Percentiles rank a stretch among this genome's conserved stretches.
Evolutionary conservation across 805 yeast genomes (phyloP).

Genomic region (Cephaloascus fragrans): DNA sequence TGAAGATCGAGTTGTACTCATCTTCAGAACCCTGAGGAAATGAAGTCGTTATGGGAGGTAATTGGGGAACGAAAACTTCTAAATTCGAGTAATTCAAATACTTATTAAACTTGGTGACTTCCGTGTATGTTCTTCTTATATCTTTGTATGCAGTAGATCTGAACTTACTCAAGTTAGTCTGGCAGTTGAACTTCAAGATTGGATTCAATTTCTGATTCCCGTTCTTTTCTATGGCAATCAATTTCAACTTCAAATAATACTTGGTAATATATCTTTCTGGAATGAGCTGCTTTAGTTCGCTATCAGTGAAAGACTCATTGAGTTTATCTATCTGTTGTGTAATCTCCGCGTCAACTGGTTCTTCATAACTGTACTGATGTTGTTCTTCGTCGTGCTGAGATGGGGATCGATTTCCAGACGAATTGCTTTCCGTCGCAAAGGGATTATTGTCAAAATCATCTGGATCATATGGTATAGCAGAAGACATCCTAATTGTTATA

Average conservation of each 20-base stretch:
- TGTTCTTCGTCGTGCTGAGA: conserved; percentile 6
- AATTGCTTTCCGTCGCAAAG: not conserved
- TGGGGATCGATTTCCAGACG: not conserved
- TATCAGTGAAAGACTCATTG: conserved; percentile 17
- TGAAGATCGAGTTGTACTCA: conserved; percentile 47
- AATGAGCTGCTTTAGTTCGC: conserved; percentile 32
- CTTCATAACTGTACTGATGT: conserved; percentile 6
- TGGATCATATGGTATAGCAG: conserved; percentile 36
- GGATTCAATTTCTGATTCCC: conserved; percentile 71
- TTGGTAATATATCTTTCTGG: conserved; percentile 40
- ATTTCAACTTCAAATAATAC: conserved; percentile 39
- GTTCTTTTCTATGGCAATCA: conserved; percentile 62
- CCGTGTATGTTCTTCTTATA: conserved; percentile 72
- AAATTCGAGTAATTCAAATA: conserved; percentile 75
- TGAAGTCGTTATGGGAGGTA: conserved; percentile 67
- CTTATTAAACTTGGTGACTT: conserved; percentile 64
- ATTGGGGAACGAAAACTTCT: conserved; percentile 87
- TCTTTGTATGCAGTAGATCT: conserved; percentile 63
- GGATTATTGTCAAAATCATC: conserved; percentile 34
- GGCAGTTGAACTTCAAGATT: conserved; percentile 57
- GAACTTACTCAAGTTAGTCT: conserved; percentile 58
- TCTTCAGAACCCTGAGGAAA: conserved; percentile 84
- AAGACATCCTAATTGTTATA: conserved; percentile 32
- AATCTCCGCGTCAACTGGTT: conserved; percentile 2
- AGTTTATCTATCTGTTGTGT: conserved; percentile 2